These are phyloP conservation scores for Trifolium pratense DNA, from an alignment of 306 rosid genomes.

Conservation along the genomic window DNA sequence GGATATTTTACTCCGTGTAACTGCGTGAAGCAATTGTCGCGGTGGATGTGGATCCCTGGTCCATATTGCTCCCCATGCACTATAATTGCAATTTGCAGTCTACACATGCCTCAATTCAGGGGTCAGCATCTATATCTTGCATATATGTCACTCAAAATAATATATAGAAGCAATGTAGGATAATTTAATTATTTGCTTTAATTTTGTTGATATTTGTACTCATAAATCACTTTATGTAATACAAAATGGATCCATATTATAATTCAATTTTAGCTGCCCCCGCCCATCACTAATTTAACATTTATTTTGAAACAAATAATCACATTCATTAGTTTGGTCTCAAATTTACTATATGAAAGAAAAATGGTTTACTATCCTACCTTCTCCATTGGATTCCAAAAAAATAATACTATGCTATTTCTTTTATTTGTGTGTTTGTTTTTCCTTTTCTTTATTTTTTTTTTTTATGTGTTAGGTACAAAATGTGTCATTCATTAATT, in stretches of 20 bases:
- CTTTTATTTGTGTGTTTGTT: slow-evolving; percentile 9
- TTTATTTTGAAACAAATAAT: slow-evolving; percentile 32
- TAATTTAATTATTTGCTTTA: slow-evolving; percentile 25
- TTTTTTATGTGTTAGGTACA: slow-evolving; percentile 56
- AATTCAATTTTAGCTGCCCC: slow-evolving; percentile 37
- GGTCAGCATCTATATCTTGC: slow-evolving; percentile 39
- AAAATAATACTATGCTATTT: slow-evolving; percentile 15
- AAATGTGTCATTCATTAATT: slow-evolving; percentile 42
- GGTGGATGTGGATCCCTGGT: too few relatives aligned
- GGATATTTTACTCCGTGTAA: too few relatives aligned
- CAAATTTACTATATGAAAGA: slow-evolving; percentile 29
- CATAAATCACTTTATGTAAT: slow-evolving; percentile 35
- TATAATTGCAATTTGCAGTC: slow-evolving; percentile 45
- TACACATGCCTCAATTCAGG: slow-evolving; percentile 50
- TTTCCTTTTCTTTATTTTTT: background rate
- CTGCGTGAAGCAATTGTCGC: too few relatives aligned
- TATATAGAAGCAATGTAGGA: slow-evolving; percentile 29
- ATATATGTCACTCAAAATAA: slow-evolving; percentile 33
- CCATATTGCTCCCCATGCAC: slow-evolving; percentile 12
- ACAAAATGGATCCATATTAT: slow-evolving; percentile 15
- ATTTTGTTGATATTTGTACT: slow-evolving; percentile 5
- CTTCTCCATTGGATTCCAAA: slow-evolving; percentile 27
- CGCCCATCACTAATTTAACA: slow-evolving; percentile 11
- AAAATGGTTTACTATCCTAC: slow-evolving; percentile 26
- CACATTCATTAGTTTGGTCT: slow-evolving; percentile 45